These are phyloP conservation scores for Gastrolobium villosum DNA, from an alignment of 306 rosid genomes.

Conservation along the genomic window DNA sequence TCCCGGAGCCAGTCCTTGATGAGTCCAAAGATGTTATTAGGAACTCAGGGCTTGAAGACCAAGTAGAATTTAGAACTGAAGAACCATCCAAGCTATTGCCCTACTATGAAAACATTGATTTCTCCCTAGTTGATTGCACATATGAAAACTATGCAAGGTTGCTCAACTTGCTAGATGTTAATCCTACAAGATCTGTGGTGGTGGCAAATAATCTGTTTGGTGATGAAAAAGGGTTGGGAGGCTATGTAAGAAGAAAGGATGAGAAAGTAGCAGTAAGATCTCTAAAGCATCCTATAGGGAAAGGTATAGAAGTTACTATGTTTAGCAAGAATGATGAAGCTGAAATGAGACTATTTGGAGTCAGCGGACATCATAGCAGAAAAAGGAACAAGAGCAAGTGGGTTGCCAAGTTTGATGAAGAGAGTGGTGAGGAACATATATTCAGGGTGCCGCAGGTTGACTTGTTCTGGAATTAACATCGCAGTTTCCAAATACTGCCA, in stretches of 20 bases:
- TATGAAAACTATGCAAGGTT: constrained; percentile 53
- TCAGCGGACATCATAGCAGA: neutral
- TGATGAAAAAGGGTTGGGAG: constrained; percentile 53
- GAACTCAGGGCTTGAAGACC: constrained; percentile 61
- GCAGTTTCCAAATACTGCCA: neutral
- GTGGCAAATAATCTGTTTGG: constrained; percentile 65
- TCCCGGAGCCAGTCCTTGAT: constrained; percentile 61
- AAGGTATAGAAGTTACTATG: constrained; percentile 67
- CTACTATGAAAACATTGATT: constrained; percentile 62
- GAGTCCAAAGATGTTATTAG: constrained; percentile 60
- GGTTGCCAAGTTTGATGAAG: constrained; percentile 65
- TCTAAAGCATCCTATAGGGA: constrained; percentile 60
- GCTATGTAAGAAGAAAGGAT: constrained; percentile 51
- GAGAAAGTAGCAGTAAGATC: constrained; percentile 62
- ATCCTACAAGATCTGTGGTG: constrained; percentile 65
- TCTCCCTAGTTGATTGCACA: constrained; percentile 67
- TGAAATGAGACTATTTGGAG: constrained; percentile 27
- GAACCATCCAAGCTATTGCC: constrained; percentile 62
- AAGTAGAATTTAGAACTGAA: constrained; percentile 69
- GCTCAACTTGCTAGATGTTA: constrained; percentile 61
- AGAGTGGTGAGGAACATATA: constrained; percentile 73
- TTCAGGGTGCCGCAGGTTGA: constrained; percentile 53
- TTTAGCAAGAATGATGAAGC: constrained; percentile 46
- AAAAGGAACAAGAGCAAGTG: constrained; percentile 60
- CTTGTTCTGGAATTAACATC: constrained; percentile 1